Conservation (phyloP, 768 basidiomycete genomes). For the Leccinum subgranulosum region DNA sequence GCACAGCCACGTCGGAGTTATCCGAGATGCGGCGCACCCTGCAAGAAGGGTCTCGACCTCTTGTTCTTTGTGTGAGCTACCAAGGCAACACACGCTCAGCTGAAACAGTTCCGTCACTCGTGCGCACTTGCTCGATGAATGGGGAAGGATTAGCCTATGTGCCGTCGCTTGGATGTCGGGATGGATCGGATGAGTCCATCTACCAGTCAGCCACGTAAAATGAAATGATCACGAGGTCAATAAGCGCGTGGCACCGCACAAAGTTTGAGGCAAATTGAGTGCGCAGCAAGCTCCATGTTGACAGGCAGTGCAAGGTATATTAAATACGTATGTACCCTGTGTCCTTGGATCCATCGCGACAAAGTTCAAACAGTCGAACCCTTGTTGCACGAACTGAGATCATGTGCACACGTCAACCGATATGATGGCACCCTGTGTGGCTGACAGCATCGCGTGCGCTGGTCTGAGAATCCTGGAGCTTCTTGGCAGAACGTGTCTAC, state of each 20-base stretch:
- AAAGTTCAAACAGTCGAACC: background rate
- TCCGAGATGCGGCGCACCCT: background rate
- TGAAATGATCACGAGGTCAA: background rate
- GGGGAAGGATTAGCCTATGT: background rate
- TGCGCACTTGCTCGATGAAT: background rate
- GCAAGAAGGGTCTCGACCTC: background rate
- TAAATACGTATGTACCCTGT: slow-evolving; percentile 1
- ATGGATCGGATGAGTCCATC: background rate
- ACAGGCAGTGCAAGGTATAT: too few relatives aligned
- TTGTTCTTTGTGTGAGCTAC: background rate
- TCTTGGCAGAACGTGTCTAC: background rate
- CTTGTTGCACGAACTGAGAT: background rate
- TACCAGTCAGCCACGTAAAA: background rate
- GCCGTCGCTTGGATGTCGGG: background rate
- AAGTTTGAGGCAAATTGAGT: too few relatives aligned
- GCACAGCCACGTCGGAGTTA: slow-evolving; percentile 1
- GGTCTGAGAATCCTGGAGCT: background rate
- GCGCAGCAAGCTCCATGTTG: too few relatives aligned
- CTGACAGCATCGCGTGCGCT: slow-evolving; percentile 3
- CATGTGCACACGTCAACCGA: background rate
- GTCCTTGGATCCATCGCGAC: background rate
- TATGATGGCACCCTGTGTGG: slow-evolving; percentile 4
- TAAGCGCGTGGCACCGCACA: too few relatives aligned
- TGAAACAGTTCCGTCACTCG: background rate
- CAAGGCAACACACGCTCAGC: background rate